Base-by-base conservation (phyloP, 768 basidiomycete species). In the Bullera alba region DNA sequence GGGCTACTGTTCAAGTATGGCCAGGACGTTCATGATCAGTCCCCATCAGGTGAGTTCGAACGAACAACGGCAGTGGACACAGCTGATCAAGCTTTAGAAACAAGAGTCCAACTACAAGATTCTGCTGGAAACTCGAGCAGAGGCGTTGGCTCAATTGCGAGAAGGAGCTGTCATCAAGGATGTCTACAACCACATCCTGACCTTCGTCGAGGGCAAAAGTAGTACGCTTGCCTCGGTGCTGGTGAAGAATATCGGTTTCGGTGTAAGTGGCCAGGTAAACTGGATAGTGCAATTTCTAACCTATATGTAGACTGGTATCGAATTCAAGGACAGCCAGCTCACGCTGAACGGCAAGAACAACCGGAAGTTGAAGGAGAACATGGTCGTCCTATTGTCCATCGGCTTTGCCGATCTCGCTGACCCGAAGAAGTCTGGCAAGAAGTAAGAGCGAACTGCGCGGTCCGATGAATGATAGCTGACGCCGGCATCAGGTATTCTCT, bases 21-120 rank as follows among this genome's bases (percentile, higher is more conserved):
- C 87, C 3, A 80, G 93, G 37, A 96, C 87, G 2, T 92, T 95
- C 73, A 87, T 96, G 60, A 91, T 97, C 32, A 90, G 90, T 66
- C 93, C 93, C 1, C 83, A 83, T 56, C 83, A 85, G 63, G 90
- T 91, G 25, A 38, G 73, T 63, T n/a, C 0, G 7, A 25, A 23
- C 5, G 17, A 39, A 23, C 5, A 16, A 22, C 6, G 27, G 15
- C n/a, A n/a, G 32, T 23, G 38, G 5, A 19, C 32, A 28, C 3
- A 25, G 43, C 51, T 60, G 47, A 61, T 28, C 10, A 39, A 10
- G 37, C 22, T 30, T 2, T 64, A 97, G 92, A 83, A 86, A 48
- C 93, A 97, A 84, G 89, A 96, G 75, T 78, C 80, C 4, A 83
- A 87, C 56, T 96, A 95, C 71, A 79, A 79, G 35, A 76, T 91